These are phyloP conservation scores for Stachybotrys chartarum DNA, from an alignment of 2,329 filamentous ascomycete species.

Conservation along the genomic window DNA sequence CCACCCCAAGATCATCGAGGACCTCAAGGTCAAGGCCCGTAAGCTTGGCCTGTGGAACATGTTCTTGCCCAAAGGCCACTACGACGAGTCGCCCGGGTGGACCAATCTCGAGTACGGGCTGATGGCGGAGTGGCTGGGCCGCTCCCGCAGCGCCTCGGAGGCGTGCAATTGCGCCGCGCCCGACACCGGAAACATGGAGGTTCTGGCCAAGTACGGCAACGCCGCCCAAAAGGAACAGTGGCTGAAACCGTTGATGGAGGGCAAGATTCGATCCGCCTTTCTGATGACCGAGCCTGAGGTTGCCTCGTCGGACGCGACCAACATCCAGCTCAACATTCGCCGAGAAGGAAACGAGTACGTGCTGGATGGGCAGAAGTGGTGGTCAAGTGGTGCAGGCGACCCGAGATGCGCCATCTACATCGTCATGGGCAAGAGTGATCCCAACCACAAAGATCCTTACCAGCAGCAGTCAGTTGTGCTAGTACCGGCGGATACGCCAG, in stretches of 20 bases:
- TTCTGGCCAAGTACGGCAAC: slow-evolving; percentile 84
- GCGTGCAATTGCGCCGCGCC: slow-evolving; percentile 87
- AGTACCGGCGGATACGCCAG: slow-evolving; percentile 72
- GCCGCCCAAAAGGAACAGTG: slow-evolving; percentile 78
- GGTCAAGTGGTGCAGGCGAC: slow-evolving; percentile 93
- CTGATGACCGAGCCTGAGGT: slow-evolving; percentile 90
- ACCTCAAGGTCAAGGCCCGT: slow-evolving; percentile 77
- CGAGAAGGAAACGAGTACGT: slow-evolving; percentile 84
- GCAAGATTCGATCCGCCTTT: slow-evolving; percentile 82
- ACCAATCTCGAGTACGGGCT: slow-evolving; percentile 94
- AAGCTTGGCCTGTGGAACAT: slow-evolving; percentile 94
- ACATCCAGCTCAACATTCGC: slow-evolving; percentile 78
- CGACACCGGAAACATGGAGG: slow-evolving; percentile 95
- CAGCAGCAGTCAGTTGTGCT: slow-evolving; percentile 89
- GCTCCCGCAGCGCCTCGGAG: slow-evolving; percentile 75
- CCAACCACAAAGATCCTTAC: slow-evolving; percentile 69
- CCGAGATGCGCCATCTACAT: slow-evolving; percentile 89
- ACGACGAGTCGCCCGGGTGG: slow-evolving; percentile 90
- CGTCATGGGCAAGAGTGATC: slow-evolving; percentile 90
- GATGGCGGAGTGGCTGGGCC: slow-evolving; percentile 94
- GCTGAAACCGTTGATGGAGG: slow-evolving; percentile 74
- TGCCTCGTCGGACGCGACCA: slow-evolving; percentile 85
- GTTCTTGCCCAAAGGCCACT: slow-evolving; percentile 93
- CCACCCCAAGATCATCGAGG: slow-evolving; percentile 77
- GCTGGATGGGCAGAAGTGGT: slow-evolving; percentile 97